A percentile compares a stretch with the other conserved stretches of the same genome.
These are phyloP conservation scores for Microbotryum silenes-acaulis DNA, from an alignment of 1,284 basidiomycete genomes.

Conservation along the genomic window DNA sequence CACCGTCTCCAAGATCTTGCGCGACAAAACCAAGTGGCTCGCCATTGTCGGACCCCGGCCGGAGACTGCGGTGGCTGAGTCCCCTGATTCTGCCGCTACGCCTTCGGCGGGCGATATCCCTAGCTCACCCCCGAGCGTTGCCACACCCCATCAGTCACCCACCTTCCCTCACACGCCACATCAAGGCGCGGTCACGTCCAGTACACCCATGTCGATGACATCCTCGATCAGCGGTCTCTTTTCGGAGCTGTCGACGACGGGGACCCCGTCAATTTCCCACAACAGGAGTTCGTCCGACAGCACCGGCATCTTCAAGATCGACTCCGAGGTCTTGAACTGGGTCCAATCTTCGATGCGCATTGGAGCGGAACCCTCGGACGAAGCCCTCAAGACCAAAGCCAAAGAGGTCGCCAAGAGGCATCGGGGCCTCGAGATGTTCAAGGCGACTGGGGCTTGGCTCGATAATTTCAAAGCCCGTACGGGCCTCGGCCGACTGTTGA, in stretches of 20 bases:
- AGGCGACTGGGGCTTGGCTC: slow-evolving; percentile 81
- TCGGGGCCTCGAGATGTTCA: slow-evolving; percentile 57
- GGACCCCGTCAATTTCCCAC: background rate
- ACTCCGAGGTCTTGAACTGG: slow-evolving; percentile 56
- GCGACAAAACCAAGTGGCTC: slow-evolving; percentile 72
- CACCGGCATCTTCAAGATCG: slow-evolving; percentile 60
- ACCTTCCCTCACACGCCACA: slow-evolving; percentile 30
- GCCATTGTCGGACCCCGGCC: slow-evolving; percentile 37
- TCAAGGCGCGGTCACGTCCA: slow-evolving; percentile 13
- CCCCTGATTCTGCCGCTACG: slow-evolving; percentile 47
- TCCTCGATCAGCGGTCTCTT: background rate
- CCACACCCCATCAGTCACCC: slow-evolving; percentile 32
- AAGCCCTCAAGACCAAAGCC: slow-evolving; percentile 61
- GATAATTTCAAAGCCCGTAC: slow-evolving; percentile 77
- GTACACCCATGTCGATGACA: background rate
- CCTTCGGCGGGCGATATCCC: slow-evolving; percentile 55
- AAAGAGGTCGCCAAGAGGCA: slow-evolving; percentile 52
- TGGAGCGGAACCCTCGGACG: slow-evolving; percentile 57
- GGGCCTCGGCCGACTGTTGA: slow-evolving; percentile 8
- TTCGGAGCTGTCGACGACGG: background rate
- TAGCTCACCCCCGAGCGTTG: slow-evolving; percentile 46
- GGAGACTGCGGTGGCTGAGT: background rate
- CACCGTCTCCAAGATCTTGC: slow-evolving; percentile 88
- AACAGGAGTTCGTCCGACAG: slow-evolving; percentile 2
- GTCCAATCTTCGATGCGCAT: slow-evolving; percentile 47